A percentile compares a stretch with the other conserved stretches of the same genome.
These are phyloP conservation scores for Wickerhamomyces bisporus DNA, from an alignment of 805 yeast species.

Conservation along the genomic window DNA sequence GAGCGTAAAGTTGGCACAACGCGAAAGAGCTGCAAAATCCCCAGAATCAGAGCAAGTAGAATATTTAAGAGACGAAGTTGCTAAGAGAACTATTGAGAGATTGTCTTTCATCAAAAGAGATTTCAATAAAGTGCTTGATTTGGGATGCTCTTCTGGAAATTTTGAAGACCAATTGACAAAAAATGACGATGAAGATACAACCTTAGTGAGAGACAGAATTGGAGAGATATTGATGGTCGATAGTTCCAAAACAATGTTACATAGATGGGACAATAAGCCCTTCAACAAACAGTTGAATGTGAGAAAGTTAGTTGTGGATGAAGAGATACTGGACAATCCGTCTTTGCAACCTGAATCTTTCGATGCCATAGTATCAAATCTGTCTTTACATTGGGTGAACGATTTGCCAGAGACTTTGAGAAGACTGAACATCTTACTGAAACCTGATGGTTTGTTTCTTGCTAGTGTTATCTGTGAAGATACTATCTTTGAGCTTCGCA, in stretches of 20 bases:
- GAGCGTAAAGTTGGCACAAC: conserved; percentile 52
- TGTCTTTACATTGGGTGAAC: conserved; percentile 81
- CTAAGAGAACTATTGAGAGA: conserved; percentile 67
- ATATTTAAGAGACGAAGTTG: conserved; percentile 70
- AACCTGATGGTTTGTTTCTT: conserved; percentile 79
- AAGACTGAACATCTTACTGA: conserved; percentile 51
- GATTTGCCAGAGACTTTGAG: conserved; percentile 66
- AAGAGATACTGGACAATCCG: conserved; percentile 50
- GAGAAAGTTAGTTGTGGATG: conserved; percentile 56
- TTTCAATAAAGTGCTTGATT: conserved; percentile 57
- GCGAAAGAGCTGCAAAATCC: conserved; percentile 44
- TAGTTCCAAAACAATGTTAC: conserved; percentile 46
- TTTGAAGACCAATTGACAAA: conserved; percentile 32
- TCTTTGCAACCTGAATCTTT: conserved; percentile 37
- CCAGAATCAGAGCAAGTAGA: conserved; percentile 54
- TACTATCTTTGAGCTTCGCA: conserved; percentile 75
- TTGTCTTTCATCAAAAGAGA: conserved; percentile 65
- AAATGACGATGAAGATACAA: conserved; percentile 43
- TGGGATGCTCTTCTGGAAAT: conserved; percentile 72
- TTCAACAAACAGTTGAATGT: conserved; percentile 39
- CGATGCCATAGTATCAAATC: conserved; percentile 70
- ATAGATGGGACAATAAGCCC: conserved; percentile 41
- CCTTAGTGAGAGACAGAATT: conserved; percentile 46
- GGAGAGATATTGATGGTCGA: conserved; percentile 62
- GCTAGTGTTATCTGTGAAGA: conserved; percentile 83